Conservation (phyloP, 2,329 filamentous ascomycete species). For the Colletotrichum neosansevieriae region DNA sequence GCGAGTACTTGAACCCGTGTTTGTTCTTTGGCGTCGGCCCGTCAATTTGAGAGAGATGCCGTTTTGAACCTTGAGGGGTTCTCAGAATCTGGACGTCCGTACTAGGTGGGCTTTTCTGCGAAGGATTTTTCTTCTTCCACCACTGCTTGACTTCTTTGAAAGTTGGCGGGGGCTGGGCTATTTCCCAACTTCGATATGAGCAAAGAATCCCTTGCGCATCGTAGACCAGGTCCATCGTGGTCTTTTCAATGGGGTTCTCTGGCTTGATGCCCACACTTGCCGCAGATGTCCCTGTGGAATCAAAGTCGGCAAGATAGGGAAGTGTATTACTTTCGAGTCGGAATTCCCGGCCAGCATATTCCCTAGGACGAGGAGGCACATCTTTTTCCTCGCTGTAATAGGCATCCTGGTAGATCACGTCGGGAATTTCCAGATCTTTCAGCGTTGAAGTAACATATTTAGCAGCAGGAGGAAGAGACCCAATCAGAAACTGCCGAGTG, state of each 20-base stretch:
- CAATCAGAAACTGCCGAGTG: slow-evolving; percentile 48
- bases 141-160: slow-evolving; percentile 77
- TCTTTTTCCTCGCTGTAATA: slow-evolving; percentile 88
- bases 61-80: slow-evolving; percentile 42
- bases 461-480: slow-evolving; percentile 49
- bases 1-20: slow-evolving; percentile 87
- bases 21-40: slow-evolving; percentile 86
- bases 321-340: slow-evolving; percentile 79
- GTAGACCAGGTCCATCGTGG: slow-evolving; percentile 63
- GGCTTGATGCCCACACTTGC: slow-evolving; percentile 67
- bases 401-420: slow-evolving; percentile 84
- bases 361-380: slow-evolving; percentile 79
- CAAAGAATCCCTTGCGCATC: slow-evolving; percentile 64
- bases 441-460: slow-evolving; percentile 68
- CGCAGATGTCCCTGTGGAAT: slow-evolving; percentile 67
- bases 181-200: slow-evolving; percentile 80
- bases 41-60: slow-evolving; percentile 84
- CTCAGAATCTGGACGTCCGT: slow-evolving; percentile 39
- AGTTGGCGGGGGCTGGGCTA: slow-evolving; percentile 77
- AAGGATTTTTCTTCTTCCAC: slow-evolving; percentile 60
- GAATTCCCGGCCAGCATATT: slow-evolving; percentile 92
- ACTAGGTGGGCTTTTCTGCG: slow-evolving; percentile 40
- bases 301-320: slow-evolving; percentile 84
- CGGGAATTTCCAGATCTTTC: slow-evolving; percentile 67
- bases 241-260: slow-evolving; percentile 61